These are phyloP conservation scores for Thermomyces lanuginosus DNA, from an alignment of 2,329 filamentous ascomycete species.

Conservation along the genomic window DNA sequence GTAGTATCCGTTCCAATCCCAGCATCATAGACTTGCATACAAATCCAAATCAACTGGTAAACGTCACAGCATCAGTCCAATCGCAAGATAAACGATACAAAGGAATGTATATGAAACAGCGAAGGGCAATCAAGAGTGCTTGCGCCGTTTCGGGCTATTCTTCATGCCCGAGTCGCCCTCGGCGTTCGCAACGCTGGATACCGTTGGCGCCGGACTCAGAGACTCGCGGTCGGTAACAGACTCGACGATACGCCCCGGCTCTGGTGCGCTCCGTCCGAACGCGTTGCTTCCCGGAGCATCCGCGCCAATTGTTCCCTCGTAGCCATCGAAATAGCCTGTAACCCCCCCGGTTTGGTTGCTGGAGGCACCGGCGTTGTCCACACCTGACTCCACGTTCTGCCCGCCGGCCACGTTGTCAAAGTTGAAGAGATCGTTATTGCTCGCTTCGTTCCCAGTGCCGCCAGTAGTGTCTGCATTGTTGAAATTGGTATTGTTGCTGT, in stretches of 20 bases:
- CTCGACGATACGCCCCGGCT: constrained; percentile 23
- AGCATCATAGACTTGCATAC: too few relatives aligned
- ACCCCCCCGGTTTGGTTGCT: constrained; percentile 11
- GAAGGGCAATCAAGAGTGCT: too few relatives aligned
- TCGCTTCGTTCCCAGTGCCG: constrained; percentile 10
- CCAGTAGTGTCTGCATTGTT: constrained; percentile 7
- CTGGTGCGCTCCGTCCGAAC: constrained; percentile 9
- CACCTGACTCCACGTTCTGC: constrained; percentile 14
- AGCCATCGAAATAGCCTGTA: constrained; percentile 19
- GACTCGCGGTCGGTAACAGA: constrained; percentile 30
- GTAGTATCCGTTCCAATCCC: too few relatives aligned
- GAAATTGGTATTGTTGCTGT: constrained; percentile 8
- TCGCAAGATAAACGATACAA: too few relatives aligned
- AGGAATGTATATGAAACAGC: too few relatives aligned
- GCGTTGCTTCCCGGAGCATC: constrained; percentile 5
- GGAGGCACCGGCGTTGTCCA: constrained; percentile 10
- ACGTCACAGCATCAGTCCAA: too few relatives aligned
- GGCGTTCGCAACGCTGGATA: too few relatives aligned
- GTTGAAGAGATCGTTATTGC: constrained; percentile 27
- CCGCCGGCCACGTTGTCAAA: constrained; percentile 22
- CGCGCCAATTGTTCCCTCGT: constrained; percentile 12
- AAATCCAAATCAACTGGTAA: too few relatives aligned
- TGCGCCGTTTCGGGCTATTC: too few relatives aligned
- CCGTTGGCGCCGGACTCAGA: constrained; percentile 24
- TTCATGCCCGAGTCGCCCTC: too few relatives aligned